A percentile compares a stretch with the other conserved stretches of the same genome.
These are phyloP conservation scores for Cutaneotrichosporon curvatum DNA, from an alignment of 1,284 basidiomycete genomes.

Conservation along the genomic window DNA sequence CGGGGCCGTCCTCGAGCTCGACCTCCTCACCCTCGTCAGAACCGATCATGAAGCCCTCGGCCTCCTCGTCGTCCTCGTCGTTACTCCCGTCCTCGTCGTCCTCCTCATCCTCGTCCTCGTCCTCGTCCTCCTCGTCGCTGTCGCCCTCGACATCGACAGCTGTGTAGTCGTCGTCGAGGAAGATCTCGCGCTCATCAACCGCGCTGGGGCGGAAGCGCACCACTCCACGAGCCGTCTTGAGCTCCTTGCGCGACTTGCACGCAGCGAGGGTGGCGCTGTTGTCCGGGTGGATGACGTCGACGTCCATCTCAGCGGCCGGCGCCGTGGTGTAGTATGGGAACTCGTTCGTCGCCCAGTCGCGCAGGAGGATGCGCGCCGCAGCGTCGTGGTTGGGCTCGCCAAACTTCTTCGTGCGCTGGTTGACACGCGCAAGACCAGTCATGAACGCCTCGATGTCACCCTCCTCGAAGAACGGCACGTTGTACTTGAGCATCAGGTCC, in stretches of 20 bases:
- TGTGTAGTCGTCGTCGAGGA: constrained; percentile 55
- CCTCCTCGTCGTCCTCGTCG: constrained; percentile 27
- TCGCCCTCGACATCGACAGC: constrained; percentile 31
- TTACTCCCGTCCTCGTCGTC: constrained; percentile 28
- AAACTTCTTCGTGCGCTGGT: constrained; percentile 70
- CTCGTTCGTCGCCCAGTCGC: constrained; percentile 80
- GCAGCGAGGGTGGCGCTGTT: constrained; percentile 50
- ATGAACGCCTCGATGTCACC: constrained; percentile 71
- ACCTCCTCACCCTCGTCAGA: constrained; percentile 41
- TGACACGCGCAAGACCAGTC: constrained; percentile 69
- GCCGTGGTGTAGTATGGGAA: constrained; percentile 71
- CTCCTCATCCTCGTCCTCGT: constrained; percentile 34
- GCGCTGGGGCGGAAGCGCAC: constrained; percentile 54
- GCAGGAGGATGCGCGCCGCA: constrained; percentile 73
- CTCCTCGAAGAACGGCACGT: constrained; percentile 71
- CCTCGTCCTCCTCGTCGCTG: constrained; percentile 41
- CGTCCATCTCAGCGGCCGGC: constrained; percentile 31
- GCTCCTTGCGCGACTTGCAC: constrained; percentile 59
- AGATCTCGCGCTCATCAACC: constrained; percentile 53
- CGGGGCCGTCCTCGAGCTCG: constrained; percentile 38
- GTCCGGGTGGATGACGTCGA: constrained; percentile 35
- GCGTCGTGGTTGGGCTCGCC: constrained; percentile 71
- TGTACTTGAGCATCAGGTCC: constrained; percentile 83
- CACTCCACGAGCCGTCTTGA: constrained; percentile 49
- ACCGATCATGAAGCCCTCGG: constrained; percentile 25